These are phyloP conservation scores for Punctularia strigosozonata DNA, from an alignment of 768 basidiomycete genomes.

Conservation along the genomic window DNA sequence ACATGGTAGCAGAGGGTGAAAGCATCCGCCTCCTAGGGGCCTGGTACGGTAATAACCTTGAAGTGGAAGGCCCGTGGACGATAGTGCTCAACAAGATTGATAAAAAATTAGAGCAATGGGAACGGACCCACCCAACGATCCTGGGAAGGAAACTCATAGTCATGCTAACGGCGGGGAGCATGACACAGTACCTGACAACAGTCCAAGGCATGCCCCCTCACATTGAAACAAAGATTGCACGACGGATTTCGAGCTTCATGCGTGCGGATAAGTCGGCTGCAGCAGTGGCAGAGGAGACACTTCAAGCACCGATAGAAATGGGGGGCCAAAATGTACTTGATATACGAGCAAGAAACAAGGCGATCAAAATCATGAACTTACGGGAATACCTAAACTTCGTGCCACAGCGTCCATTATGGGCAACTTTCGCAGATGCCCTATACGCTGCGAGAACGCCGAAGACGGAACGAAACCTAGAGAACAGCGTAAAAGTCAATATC, in stretches of 20 bases:
- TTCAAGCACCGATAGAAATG: background rate
- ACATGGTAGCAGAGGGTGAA: background rate
- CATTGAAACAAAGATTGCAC: constrained; percentile 5
- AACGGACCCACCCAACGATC: constrained; percentile 6
- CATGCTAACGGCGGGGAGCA: constrained; percentile 7
- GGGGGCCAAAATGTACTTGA: constrained; percentile 6
- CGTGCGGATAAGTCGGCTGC: constrained; percentile 4
- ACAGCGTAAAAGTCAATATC: constrained; percentile 5
- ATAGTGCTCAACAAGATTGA: constrained; percentile 12
- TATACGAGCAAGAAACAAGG: constrained; percentile 3
- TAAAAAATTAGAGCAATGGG: constrained; percentile 4
- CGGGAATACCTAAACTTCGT: constrained; percentile 4
- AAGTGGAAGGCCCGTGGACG: constrained; percentile 7
- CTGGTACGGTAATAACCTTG: constrained; percentile 12
- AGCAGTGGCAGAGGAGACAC: background rate
- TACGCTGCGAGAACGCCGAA: background rate
- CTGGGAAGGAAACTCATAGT: constrained; percentile 7
- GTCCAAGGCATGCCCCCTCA: constrained; percentile 19
- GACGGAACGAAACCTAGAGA: background rate
- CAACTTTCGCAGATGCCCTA: constrained; percentile 1
- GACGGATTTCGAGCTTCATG: constrained; percentile 9
- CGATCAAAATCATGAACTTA: constrained; percentile 5
- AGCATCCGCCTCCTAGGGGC: constrained; percentile 7
- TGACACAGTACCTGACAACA: constrained; percentile 18
- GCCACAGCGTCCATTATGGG: constrained; percentile 3